Base-by-base conservation (phyloP, 148 eudicot species). In the Amaranthus hypochondriacus region DNA sequence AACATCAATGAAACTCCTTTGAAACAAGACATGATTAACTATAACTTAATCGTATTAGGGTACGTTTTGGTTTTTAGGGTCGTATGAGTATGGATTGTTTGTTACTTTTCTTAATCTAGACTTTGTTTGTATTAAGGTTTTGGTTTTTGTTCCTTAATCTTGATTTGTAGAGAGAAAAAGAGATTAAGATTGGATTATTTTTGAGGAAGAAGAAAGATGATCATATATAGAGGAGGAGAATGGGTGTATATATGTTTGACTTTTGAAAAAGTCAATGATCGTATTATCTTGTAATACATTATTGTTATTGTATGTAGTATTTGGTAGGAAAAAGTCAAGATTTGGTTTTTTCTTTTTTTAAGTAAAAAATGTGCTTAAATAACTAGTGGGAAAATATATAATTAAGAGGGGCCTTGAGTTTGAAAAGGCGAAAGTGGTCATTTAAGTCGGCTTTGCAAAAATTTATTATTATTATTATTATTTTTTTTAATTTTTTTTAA, bases 351-450 rank as follows among this genome's bases (percentile, higher is more conserved):
- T 28, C 39, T 28, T 28, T 28, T 60, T 49, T 74, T 55, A 69
- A 62, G 72, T 63, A 57, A 49, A 39, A 21, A 68, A 53, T 73
- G 39, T 28, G 39, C 39, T 28, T 28, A 28, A 28, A 28, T 28
- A 28, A 28, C 39, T 28, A 28, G 39, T 28, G 39, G 39, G 39
- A 28, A 28, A 4, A 15, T 18, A 18, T 18, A 18, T 28, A 49
- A 28, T 21, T 5, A 39, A 28, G 14, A 52, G 51, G 59, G 64
- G 67, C 46, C 15, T 43, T 48, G 39, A 28, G 39, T 28, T 28
- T 28, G 39, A 28, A 63, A 70, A 57, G 61, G 49, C 65, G 83
- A 42, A 80, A 80, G 85, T 85, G 81, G 87, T 85, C 87, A 80
- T 39, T 48, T 12, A 58, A 72, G 87, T 71, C 81, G 87, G 85